These are phyloP conservation scores for Salix koriyanagi DNA, from an alignment of 345 rosid species.

Conservation along the genomic window DNA sequence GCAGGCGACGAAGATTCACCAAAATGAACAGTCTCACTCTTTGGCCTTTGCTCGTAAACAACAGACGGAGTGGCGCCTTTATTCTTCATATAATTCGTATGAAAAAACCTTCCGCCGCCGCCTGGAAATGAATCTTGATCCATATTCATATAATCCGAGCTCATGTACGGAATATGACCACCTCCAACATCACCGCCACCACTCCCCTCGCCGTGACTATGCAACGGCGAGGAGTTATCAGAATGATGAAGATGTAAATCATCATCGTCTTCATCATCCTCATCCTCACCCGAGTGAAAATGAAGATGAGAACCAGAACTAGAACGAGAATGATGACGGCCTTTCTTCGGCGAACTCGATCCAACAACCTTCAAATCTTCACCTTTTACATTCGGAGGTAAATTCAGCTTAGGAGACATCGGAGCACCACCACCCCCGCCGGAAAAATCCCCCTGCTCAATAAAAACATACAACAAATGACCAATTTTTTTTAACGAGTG, in stretches of 20 bases:
- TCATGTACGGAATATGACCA: conserved; percentile 16
- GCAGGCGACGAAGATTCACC: conserved; percentile 69
- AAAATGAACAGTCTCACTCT: conserved; percentile 42
- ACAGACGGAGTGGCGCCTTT: conserved; percentile 47
- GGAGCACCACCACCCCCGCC: conserved; percentile 1
- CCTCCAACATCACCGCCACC: conserved; percentile 11
- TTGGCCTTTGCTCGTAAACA: conserved; percentile 61
- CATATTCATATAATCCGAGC: conserved; percentile 20
- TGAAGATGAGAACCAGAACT: conserved; percentile 67
- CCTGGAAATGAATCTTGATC: conserved; percentile 21
- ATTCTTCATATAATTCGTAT: conserved; percentile 82
- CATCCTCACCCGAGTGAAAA: conserved; percentile 40
- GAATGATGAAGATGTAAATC: conserved; percentile 37
- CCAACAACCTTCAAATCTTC: not conserved
- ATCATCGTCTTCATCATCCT: conserved; percentile 41
- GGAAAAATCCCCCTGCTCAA: conserved; percentile 24
- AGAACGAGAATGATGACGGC: conserved; percentile 32
- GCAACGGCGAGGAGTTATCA: conserved; percentile 53
- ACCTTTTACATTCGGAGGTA: conserved; percentile 51
- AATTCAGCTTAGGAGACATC: conserved; percentile 45
- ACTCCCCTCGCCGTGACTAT: conserved; percentile 7
- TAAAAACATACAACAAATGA: conserved; percentile 46
- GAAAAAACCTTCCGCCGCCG: conserved; percentile 41
- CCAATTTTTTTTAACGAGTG: conserved; percentile 51
- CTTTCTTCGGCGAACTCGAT: conserved; percentile 15